phyloP scores from a whole-genome alignment of 2,329 filamentous ascomycete species.

The Colletotrichum neosansevieriae region DNA sequence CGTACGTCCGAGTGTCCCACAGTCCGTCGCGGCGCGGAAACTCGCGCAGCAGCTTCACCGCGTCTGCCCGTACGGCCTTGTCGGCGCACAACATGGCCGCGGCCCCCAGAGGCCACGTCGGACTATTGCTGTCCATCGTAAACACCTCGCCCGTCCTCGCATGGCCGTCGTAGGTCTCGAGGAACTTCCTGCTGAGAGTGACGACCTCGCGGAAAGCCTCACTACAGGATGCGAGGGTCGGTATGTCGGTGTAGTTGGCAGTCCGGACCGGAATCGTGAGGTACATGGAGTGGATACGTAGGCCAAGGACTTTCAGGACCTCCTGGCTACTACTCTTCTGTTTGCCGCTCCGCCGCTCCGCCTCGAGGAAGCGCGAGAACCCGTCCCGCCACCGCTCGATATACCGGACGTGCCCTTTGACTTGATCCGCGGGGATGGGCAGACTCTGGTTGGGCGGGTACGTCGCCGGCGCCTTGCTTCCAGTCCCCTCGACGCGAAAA shows the following conservation, averaged over 20 bases:
- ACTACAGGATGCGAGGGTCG: slow-evolving; percentile 52
- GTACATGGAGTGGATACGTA: slow-evolving; percentile 26
- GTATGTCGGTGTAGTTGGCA: slow-evolving; percentile 49
- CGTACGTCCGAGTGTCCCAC: slow-evolving; percentile 55
- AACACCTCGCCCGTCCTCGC: slow-evolving; percentile 17
- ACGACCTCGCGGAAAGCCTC: slow-evolving; percentile 50
- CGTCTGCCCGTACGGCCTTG: slow-evolving; percentile 51
- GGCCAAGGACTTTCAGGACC: slow-evolving; percentile 17
- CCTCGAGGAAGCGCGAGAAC: slow-evolving; percentile 42
- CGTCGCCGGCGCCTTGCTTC: slow-evolving; percentile 3
- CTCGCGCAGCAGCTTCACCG: slow-evolving; percentile 54
- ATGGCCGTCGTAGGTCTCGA: background rate
- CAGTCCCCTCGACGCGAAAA: slow-evolving; percentile 27
- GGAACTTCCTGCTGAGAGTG: slow-evolving; percentile 21
- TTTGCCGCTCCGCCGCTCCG: background rate
- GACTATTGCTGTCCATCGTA: slow-evolving; percentile 41
- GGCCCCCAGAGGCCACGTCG: slow-evolving; percentile 56
- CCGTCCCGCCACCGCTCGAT: slow-evolving; percentile 21
- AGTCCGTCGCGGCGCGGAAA: slow-evolving; percentile 59
- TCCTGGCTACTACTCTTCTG: background rate
- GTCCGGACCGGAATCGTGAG: slow-evolving; percentile 45
- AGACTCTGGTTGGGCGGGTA: slow-evolving; percentile 10
- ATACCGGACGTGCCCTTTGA: slow-evolving; percentile 39
- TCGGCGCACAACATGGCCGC: slow-evolving; percentile 56
- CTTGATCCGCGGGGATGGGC: slow-evolving; percentile 21